Evolutionary conservation across 164 flowering plant species (phyloP).

Genomic region (Berberis vulgaris): DNA sequence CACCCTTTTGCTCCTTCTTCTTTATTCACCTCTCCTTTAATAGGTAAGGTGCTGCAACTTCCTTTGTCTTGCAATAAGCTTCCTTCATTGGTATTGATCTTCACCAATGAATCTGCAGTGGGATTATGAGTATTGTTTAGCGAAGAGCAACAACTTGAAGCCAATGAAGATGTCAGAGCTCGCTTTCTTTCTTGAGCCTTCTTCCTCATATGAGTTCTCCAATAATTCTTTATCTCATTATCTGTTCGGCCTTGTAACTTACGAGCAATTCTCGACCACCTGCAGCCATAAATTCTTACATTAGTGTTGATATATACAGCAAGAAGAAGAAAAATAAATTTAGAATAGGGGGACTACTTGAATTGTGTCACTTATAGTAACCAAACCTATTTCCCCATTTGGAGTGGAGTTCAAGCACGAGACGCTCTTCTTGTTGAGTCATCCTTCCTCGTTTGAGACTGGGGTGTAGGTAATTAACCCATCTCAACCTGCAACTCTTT

Average conservation of each 20-base stretch:
- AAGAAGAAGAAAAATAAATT: not conserved
- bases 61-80: conserved; percentile 2
- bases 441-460: conserved; percentile 86
- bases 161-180: conserved; percentile 23
- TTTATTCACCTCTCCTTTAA: conserved; percentile 15
- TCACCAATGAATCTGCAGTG: not conserved
- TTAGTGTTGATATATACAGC: not conserved
- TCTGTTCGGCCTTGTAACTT: conserved; percentile 91
- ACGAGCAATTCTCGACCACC: conserved; percentile 95
- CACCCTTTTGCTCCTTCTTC: conserved; percentile 26
- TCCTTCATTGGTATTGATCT: conserved; percentile 23
- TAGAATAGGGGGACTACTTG: not conserved
- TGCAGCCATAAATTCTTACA: conserved; percentile 8
- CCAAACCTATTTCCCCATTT: conserved; percentile 94
- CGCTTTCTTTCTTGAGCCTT: conserved; percentile 74
- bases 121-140: not conserved
- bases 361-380: conserved; percentile 1
- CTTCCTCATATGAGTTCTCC: conserved; percentile 94
- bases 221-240: conserved; percentile 95
- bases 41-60: conserved; percentile 24
- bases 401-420: conserved; percentile 82
- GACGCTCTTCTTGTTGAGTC: conserved; percentile 86
- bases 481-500: conserved; percentile 94
- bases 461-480: conserved; percentile 96
- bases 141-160: conserved; percentile 24